phyloP scores from a whole-genome alignment of 208 protist genomes.

The Leptomonas seymouri region DNA sequence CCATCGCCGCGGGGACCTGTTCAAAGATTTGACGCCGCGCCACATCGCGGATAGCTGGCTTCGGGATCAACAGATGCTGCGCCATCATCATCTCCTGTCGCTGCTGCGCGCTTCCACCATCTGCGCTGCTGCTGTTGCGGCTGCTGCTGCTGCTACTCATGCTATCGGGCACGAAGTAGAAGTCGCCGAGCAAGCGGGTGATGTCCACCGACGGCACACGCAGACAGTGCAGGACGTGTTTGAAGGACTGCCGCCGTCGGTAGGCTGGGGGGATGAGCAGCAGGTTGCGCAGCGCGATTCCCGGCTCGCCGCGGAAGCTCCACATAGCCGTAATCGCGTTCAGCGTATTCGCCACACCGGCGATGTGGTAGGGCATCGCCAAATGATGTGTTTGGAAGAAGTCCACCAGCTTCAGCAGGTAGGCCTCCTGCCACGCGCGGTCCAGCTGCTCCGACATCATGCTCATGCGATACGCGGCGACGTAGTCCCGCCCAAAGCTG shows the following conservation, averaged over 20 bases:
- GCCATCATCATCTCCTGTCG: constrained; percentile 47
- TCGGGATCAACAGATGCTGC: constrained; percentile 78
- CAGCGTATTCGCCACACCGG: constrained; percentile 75
- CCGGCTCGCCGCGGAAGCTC: constrained; percentile 79
- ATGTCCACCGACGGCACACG: constrained; percentile 65
- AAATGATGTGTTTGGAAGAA: constrained; percentile 61
- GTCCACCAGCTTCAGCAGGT: constrained; percentile 72
- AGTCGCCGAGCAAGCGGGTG: constrained; percentile 48
- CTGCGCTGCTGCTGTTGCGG: constrained; percentile 5
- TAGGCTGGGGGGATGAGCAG: constrained; percentile 78
- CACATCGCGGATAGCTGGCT: constrained; percentile 72
- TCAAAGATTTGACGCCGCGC: constrained; percentile 67
- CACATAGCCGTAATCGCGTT: constrained; percentile 90
- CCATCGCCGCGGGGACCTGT: constrained; percentile 62
- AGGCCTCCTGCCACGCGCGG: constrained; percentile 74
- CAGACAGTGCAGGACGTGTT: constrained; percentile 74
- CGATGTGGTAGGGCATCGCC: constrained; percentile 88
- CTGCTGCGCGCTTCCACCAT: constrained; percentile 19
- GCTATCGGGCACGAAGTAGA: constrained; percentile 68
- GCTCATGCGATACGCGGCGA: constrained; percentile 87
- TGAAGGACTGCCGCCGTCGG: constrained; percentile 76
- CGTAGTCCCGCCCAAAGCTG: constrained; percentile 84
- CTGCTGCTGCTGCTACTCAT: not conserved
- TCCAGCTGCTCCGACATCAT: constrained; percentile 89
- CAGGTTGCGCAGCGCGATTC: constrained; percentile 73